Conservation (phyloP, 2,329 filamentous ascomycete species). For the Trichoderma sp. region DNA sequence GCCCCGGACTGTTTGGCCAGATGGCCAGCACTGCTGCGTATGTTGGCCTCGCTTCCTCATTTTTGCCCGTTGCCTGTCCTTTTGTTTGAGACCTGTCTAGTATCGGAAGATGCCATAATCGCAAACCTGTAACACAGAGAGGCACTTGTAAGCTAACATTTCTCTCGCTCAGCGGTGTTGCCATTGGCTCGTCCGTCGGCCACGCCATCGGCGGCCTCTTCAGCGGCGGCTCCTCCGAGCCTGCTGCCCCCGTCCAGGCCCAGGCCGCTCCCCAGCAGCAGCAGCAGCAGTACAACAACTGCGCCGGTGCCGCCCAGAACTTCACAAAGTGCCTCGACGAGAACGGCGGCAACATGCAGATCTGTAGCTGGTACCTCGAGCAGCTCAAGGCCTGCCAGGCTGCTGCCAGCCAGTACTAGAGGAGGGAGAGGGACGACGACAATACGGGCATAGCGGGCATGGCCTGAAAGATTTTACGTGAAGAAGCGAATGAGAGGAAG, state of each 20-base stretch:
- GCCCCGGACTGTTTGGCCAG: slow-evolving; percentile 88
- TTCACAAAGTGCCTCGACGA: slow-evolving; percentile 98
- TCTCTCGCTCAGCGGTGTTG: slow-evolving; percentile 73
- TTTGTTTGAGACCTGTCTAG: background rate
- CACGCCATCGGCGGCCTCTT: slow-evolving; percentile 92
- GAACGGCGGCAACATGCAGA: slow-evolving; percentile 88
- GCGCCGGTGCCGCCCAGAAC: slow-evolving; percentile 74
- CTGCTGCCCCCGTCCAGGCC: slow-evolving; percentile 49
- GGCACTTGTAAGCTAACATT: background rate
- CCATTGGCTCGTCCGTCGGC: slow-evolving; percentile 91
- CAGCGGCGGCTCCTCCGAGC: slow-evolving; percentile 66
- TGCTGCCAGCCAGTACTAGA: slow-evolving; percentile 71
- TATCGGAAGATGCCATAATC: background rate
- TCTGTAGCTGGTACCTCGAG: slow-evolving; percentile 97
- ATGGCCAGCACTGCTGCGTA: slow-evolving; percentile 98
- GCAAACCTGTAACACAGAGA: background rate
- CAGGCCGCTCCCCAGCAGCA: slow-evolving; percentile 49
- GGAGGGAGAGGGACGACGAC: slow-evolving; percentile 5
- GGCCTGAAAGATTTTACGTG: background rate
- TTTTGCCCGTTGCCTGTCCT: background rate
- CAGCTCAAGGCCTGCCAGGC: slow-evolving; percentile 90
- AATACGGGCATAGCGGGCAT: background rate
- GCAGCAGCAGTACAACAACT: slow-evolving; percentile 64
- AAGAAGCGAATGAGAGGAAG: background rate
- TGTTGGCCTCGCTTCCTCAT: slow-evolving; percentile 43